phyloP scores from a whole-genome alignment of 2,329 filamentous ascomycete genomes.

The Rhexocercosporidium sp. region DNA sequence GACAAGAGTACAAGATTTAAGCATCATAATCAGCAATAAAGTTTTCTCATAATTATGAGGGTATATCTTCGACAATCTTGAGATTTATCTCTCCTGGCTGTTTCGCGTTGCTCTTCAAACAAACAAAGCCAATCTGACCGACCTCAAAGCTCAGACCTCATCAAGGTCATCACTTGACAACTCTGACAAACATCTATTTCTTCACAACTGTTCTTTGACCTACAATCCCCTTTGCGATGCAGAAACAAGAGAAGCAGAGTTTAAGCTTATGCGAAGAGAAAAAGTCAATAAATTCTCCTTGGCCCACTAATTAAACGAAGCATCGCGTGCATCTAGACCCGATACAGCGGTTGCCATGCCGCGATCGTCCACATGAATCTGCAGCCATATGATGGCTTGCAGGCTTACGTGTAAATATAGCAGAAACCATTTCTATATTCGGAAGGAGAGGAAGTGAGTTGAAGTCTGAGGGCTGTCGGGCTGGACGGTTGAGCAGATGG shows the following conservation, averaged over 20 bases:
- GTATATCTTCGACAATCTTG: too few species aligned
- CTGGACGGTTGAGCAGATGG: too few species aligned
- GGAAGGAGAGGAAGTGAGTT: not conserved
- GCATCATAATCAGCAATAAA: too few species aligned
- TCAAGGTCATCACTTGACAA: too few species aligned
- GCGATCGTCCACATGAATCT: not conserved
- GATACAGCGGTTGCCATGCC: not conserved
- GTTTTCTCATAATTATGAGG: too few species aligned
- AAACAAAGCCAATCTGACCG: too few species aligned
- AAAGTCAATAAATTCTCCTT: conserved; percentile 2
- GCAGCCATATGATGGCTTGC: conserved; percentile 2
- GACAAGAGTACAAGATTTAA: too few species aligned
- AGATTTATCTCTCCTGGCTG: too few species aligned
- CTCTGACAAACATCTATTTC: too few species aligned
- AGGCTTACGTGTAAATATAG: not conserved
- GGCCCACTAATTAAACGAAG: not conserved
- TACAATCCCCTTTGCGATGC: not conserved
- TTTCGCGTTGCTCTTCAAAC: too few species aligned
- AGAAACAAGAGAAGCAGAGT: not conserved
- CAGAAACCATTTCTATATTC: not conserved
- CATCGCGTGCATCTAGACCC: not conserved
- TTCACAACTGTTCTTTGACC: too few species aligned
- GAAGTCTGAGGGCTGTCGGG: not conserved
- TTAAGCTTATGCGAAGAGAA: conserved; percentile 4
- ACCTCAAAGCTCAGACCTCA: too few species aligned